Conservation (phyloP, 202 grass and related monocot species). For the Saccharum hybrid region DNA sequence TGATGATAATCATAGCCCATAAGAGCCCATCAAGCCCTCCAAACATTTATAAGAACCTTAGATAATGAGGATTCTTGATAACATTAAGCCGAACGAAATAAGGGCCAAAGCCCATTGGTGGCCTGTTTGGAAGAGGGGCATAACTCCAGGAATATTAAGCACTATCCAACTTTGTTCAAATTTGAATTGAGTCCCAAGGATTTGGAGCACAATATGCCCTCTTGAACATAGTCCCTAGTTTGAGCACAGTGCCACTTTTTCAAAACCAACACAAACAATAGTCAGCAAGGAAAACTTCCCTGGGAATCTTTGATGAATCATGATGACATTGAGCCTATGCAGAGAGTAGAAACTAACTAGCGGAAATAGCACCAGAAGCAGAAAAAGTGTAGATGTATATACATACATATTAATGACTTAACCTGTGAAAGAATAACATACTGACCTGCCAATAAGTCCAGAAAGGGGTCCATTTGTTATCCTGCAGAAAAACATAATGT, state of each 20-base stretch:
- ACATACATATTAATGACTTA: conserved; percentile 23
- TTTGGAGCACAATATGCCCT: neutral
- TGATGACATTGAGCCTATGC: neutral
- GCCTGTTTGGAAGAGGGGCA: neutral
- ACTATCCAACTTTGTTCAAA: neutral
- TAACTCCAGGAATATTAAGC: neutral
- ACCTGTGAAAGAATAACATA: conserved; percentile 44
- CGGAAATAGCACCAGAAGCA: conserved; percentile 25
- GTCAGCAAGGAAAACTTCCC: conserved; percentile 16
- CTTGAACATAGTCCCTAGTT: neutral
- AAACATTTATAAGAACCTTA: conserved; percentile 7
- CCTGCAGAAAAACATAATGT: conserved; percentile 54
- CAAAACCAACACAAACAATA: conserved; percentile 6
- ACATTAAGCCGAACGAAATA: neutral
- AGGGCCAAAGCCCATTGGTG: neutral
- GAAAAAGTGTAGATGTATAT: neutral
- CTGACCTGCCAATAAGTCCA: conserved; percentile 88
- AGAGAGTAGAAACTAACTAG: conserved; percentile 3
- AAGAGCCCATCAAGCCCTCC: neutral
- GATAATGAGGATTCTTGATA: conserved; percentile 2
- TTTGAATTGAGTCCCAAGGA: neutral
- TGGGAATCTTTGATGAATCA: conserved; percentile 19
- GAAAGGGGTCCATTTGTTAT: conserved; percentile 96
- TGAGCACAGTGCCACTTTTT: neutral
- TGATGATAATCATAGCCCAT: conserved; percentile 1